phyloP scores from a whole-genome alignment of 768 basidiomycete genomes.

The Coprinellus micaceus region DNA sequence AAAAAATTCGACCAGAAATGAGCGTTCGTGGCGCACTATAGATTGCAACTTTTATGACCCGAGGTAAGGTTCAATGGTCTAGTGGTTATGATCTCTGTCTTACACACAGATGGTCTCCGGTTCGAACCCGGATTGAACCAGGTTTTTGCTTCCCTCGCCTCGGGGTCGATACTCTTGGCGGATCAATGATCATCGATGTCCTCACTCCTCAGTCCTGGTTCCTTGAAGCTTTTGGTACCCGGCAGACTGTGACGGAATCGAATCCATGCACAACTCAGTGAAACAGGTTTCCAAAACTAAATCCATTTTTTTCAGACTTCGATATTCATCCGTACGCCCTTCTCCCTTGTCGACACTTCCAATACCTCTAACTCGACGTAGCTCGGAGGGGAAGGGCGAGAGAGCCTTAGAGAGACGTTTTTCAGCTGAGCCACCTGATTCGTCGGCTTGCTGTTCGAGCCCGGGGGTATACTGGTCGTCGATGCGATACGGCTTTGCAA shows the following conservation, averaged over 20 bases:
- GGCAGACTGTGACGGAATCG: too few species aligned
- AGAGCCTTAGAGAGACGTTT: slow-evolving; percentile 15
- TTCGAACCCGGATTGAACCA: slow-evolving; percentile 10
- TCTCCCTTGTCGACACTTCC: slow-evolving; percentile 9
- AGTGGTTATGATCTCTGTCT: slow-evolving; percentile 10
- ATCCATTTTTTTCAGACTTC: too few species aligned
- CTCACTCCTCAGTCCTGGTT: too few species aligned
- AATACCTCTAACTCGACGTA: slow-evolving; percentile 17
- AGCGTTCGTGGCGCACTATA: too few species aligned
- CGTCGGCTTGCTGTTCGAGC: not conserved
- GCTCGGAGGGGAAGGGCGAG: slow-evolving; percentile 14
- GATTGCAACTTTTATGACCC: too few species aligned
- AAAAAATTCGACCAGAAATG: too few species aligned
- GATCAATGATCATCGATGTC: too few species aligned
- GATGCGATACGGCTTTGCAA: slow-evolving; percentile 2
- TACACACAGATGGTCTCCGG: slow-evolving; percentile 4
- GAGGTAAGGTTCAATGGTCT: slow-evolving; percentile 4
- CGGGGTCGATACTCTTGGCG: not conserved
- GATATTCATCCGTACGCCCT: slow-evolving; percentile 6
- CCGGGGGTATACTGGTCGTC: not conserved
- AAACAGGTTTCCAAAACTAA: too few species aligned
- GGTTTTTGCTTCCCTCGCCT: not conserved
- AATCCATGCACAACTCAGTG: too few species aligned
- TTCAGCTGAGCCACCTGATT: not conserved
- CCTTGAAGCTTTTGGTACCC: too few species aligned